Evolutionary conservation across 83 land plant genomes (phyloP), one percentile per base, ranked within the genome.

Genomic region (Picea abies): DNA sequence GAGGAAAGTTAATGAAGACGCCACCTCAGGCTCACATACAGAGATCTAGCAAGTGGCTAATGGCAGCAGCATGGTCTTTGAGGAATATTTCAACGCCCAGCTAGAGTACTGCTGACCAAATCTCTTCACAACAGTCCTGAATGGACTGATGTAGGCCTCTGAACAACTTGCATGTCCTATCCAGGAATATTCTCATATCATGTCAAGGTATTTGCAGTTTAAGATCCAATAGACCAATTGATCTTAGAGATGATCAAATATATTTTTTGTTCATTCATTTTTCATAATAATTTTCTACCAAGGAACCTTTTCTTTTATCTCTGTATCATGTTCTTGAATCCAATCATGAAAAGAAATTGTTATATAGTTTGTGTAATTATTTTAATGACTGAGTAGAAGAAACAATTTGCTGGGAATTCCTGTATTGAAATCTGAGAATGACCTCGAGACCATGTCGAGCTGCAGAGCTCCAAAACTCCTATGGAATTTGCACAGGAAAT

Each of bases 401-500:
- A 26, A 32, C n/a, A 35, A 29, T 79, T 35, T 60, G 35, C 19
- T 79, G 11, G 39, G 67, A 10, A 3, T 29, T 79, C 4, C 14
- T 60, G 65, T 35, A 60, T 58, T 58, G 37, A 4, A 26, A 67
- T 67, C 4, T 22, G 70, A 9, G 23, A 79, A 60, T 16, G 12
- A 29, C 23, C 60, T 71, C 23, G 20, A 80, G 58, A 22, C 66
- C 25, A 3, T 29, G 14, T 58, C 65, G 14, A 35, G 14, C 69
- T 79, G 78, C 89, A 95, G 94, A 79, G 98, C 79, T 67, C 85
- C 25, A 86, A 92, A 83, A 86, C 86, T 78, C 98, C 98, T 3
- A 35, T 83, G 76, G 97, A 97, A 79, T 94, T 87, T 86, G 92
- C 94, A 65, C 81, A 87, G 66, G 91, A 90, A 76, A 60, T 97